Conservation (phyloP, 2,329 filamentous ascomycete genomes). For the Endocalyx cinctus region DNA sequence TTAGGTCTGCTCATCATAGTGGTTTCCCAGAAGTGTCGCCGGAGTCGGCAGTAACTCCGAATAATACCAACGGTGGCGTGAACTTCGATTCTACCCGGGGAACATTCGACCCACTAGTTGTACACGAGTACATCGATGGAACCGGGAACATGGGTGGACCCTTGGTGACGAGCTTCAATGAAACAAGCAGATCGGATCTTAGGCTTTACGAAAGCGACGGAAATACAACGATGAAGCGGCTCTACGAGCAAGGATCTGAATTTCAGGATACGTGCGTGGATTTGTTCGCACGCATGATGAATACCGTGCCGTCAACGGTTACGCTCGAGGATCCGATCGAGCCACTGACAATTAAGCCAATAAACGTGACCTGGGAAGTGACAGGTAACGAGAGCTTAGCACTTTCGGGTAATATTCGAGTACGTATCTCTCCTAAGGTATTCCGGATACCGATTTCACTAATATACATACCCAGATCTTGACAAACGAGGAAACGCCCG, state of each 20-base stretch:
- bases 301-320: constrained; percentile 21
- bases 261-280: constrained; percentile 21
- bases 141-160: constrained; percentile 18
- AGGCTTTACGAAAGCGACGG: constrained; percentile 23
- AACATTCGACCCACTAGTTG: constrained; percentile 17
- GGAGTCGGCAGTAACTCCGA: constrained; percentile 13
- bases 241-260: constrained; percentile 17
- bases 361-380: constrained; percentile 23
- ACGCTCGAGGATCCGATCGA: constrained; percentile 15
- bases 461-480: no score
- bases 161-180: constrained; percentile 22
- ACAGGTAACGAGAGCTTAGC: constrained; percentile 9
- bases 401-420: constrained; percentile 19
- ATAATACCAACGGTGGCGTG: constrained; percentile 20
- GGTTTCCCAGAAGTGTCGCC: constrained; percentile 21
- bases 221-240: constrained; percentile 21
- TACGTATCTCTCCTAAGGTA: constrained; percentile 9
- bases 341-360: constrained; percentile 19
- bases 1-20: constrained; percentile 15
- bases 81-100: constrained; percentile 19
- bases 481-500: constrained; percentile 3
- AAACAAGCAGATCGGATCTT: constrained; percentile 21
- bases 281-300: constrained; percentile 20
- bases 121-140: constrained; percentile 21
- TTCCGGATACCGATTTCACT: no score